Evolutionary conservation across 371 early-diverging fungal genomes (phyloP).

Genomic region (Coemansia sp.): DNA sequence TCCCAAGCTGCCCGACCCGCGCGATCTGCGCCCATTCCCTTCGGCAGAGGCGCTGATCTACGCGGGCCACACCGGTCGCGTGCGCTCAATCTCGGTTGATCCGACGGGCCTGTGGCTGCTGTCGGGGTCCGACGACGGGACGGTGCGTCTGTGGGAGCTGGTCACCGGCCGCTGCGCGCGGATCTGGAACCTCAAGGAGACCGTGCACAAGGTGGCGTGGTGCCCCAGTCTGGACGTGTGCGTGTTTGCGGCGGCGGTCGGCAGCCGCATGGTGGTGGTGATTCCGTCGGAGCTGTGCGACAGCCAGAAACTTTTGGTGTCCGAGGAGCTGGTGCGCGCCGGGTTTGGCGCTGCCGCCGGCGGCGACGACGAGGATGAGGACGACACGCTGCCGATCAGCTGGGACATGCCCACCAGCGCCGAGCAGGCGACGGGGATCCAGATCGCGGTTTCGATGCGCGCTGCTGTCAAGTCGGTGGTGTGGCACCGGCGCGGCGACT

Average conservation of each 20-base stretch:
- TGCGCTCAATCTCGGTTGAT: conserved; percentile 83
- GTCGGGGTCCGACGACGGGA: conserved; percentile 86
- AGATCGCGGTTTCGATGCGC: conserved; percentile 33
- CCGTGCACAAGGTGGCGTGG: conserved; percentile 81
- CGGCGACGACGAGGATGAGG: conserved; percentile 39
- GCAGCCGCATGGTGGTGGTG: conserved; percentile 45
- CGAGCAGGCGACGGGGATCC: conserved; percentile 40
- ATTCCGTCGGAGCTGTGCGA: conserved; percentile 50
- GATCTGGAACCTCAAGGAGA: conserved; percentile 67
- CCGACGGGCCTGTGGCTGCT: conserved; percentile 87
- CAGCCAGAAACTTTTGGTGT: conserved; percentile 31
- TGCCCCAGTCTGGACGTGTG: conserved; percentile 79
- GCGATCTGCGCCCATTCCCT: conserved; percentile 95
- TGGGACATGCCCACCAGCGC: conserved; percentile 47
- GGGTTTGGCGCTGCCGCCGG: conserved; percentile 34
- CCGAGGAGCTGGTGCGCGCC: conserved; percentile 42
- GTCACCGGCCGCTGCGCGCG: conserved; percentile 82
- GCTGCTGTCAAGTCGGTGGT: conserved; percentile 57
- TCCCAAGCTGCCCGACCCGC: conserved; percentile 94
- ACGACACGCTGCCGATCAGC: conserved; percentile 42
- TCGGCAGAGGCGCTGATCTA: conserved; percentile 74
- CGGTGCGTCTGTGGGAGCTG: conserved; percentile 90
- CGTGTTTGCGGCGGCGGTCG: conserved; percentile 76
- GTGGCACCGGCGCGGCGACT: conserved; percentile 98
- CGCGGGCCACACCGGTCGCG: conserved; percentile 76